Percentiles rank a stretch among this genome's conserved stretches.
phyloP scores from a whole-genome alignment of 2,329 filamentous ascomycete genomes.

The Diaporthe citrichinensis region DNA sequence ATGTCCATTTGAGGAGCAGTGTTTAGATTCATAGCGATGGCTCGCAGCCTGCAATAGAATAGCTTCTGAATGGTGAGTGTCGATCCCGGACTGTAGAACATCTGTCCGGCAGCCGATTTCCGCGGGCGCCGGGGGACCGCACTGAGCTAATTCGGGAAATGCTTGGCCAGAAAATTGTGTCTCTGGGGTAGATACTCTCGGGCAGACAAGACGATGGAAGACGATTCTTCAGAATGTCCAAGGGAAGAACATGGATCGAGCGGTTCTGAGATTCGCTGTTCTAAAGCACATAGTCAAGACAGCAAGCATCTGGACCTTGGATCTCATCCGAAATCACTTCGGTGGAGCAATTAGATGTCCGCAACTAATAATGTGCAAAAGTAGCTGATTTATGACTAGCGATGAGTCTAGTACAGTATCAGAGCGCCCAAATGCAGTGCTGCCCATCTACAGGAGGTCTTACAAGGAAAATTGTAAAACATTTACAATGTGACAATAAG shows the following conservation, averaged over 20 bases:
- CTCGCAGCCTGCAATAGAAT: not conserved
- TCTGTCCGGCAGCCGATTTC: not conserved
- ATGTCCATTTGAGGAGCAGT: not conserved
- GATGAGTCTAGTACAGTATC: not conserved
- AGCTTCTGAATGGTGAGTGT: not conserved
- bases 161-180: not conserved
- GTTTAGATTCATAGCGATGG: not conserved
- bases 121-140: not conserved
- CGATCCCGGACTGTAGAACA: not conserved
- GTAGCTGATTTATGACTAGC: not conserved
- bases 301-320: not conserved
- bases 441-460: not conserved
- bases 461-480: no score
- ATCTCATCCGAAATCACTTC: no score
- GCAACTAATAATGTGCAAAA: not conserved
- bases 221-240: no score
- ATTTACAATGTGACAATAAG: conserved; percentile 45
- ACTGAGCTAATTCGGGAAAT: no score
- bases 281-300: not conserved
- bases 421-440: not conserved
- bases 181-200: no score
- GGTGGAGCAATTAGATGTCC: no score
- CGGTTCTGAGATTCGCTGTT: not conserved
- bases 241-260: no score
- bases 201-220: no score